A percentile compares a stretch with the other conserved stretches of the same genome.
phyloP scores from a whole-genome alignment of 345 rosid genomes.

The Aegle marmelos region DNA sequence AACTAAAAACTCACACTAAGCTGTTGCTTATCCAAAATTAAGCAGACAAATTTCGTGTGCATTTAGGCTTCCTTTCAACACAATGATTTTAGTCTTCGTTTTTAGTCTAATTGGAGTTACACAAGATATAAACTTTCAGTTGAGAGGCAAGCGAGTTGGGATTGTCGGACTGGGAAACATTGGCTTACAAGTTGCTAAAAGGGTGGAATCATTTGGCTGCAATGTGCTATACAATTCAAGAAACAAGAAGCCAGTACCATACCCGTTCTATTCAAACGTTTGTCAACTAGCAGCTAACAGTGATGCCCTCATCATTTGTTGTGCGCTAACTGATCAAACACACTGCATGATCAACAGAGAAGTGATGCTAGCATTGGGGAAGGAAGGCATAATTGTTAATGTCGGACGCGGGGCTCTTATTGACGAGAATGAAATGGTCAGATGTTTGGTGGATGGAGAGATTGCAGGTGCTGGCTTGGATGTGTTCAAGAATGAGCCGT shows the following conservation, averaged over 20 bases:
- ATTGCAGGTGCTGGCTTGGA: conserved; percentile 59
- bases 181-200: conserved; percentile 35
- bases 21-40: no score
- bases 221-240: conserved; percentile 38
- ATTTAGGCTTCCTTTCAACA: no score
- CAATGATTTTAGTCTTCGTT: no score
- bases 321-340: conserved; percentile 35
- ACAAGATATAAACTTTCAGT: conserved; percentile 19
- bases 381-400: conserved; percentile 42
- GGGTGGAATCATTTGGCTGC: conserved; percentile 44
- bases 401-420: conserved; percentile 44
- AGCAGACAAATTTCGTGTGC: no score
- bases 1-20: no score
- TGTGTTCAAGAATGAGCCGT: conserved; percentile 57
- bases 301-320: conserved; percentile 40
- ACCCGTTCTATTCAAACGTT: conserved; percentile 29
- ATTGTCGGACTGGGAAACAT: conserved; percentile 55
- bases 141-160: conserved; percentile 42
- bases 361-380: conserved; percentile 39
- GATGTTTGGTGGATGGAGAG: conserved; percentile 41
- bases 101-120: no score
- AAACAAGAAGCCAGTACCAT: conserved; percentile 30
- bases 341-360: conserved; percentile 42
- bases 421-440: conserved; percentile 49
- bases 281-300: conserved; percentile 36